Evolutionary conservation across 2,329 filamentous ascomycete genomes (phyloP), one percentile per base, ranked within the genome.

Genomic region (Cytospora paraplurivora): DNA sequence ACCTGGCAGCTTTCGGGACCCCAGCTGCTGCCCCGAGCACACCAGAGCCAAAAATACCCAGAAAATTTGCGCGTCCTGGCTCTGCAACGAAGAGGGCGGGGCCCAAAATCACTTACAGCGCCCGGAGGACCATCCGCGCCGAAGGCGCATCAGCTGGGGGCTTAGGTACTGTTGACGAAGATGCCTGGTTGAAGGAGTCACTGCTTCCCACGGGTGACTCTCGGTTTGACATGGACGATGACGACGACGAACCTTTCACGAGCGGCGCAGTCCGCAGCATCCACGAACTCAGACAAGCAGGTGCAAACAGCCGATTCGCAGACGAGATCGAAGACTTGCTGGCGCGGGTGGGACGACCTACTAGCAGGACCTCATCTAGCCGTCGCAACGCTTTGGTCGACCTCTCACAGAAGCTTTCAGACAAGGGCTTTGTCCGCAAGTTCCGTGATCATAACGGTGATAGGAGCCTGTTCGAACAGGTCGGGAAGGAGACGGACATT

Each of bases 381-480:
- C 78, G 87, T 67, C 79, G 86, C 59, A 81, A 82, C 59, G 85
- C 85, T 1, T 75, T 89, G 50, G 74, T 88, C 5, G 86, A 89
- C 67, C 73, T 89, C 50, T 82, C 82, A 1, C 79, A 82, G 52
- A 87, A 85, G 69, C 78, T 88, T 50, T 81, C 83, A 56, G 79
- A 88, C 56, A 87, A 87, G 69, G 79, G 79, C 0, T 93, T 91
- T 69, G 78, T 85, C 34, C 80, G 81, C 19, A 88, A 90, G 66
- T 93, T 97, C 69, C 82, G 90, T 21, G 88, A 93, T 66, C 88
- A 92, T 68, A 86, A 87, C 7, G 85, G 90, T 62, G 90, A 92
- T 66, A 83, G 87, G 60, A 84, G 84, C 35, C 79, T 97, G 17
- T 84, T 92, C 59, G 80, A 84, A 52, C 83, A 85, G 50, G 79